Base-by-base conservation (phyloP, 2,329 filamentous ascomycete species). In the Pseudogymnoascus sp. region DNA sequence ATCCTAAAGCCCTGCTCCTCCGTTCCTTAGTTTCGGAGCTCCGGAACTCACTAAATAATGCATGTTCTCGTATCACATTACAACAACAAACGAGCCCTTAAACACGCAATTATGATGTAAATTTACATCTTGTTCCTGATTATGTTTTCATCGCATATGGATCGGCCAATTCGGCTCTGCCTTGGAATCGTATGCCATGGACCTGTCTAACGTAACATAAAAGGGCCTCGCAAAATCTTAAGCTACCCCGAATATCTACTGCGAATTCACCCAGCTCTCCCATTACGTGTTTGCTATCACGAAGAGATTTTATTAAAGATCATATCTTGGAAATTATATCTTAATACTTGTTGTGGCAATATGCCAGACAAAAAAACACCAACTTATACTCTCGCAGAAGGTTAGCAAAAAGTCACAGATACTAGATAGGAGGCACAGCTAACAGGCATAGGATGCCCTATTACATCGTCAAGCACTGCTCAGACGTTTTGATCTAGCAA, bases 361-460 rank as follows among this genome's bases (percentile, higher is more conserved):
- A 51, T 51, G 45, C 4, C 45, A n/a, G 45, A 31, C 29, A 31
- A 45, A 5, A 51, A 51, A 21, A 66, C 63, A 62, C 62, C 71
- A 64, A 64, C 64, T 2, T 73, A 72, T 61, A 73, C 71, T 5
- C 64, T 71, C 3, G 68, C 71, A 1, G 72, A 73, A 66, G 72
- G 71, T 69, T 42, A 66, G n/a, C 11, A 5, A 5, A 7, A 12
- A 68, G 68, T 64, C 26, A 62, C 63, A 2, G 64, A 18, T 18
- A 14, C 14, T 29, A n/a, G 14, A 10, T 5, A 39, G 16, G n/a
- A 8, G 4, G 14, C 21, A 29, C 34, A 18, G 18, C 60, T 61
- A 23, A 34, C 18, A 39, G 2, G 5, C 4, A 3, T 8, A 61
- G 60, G 37, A 23, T 40, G 60, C 16, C 60, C 60, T 8, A 47